Conservation (phyloP, 805 yeast species). For the Clavispora fructus region DNA sequence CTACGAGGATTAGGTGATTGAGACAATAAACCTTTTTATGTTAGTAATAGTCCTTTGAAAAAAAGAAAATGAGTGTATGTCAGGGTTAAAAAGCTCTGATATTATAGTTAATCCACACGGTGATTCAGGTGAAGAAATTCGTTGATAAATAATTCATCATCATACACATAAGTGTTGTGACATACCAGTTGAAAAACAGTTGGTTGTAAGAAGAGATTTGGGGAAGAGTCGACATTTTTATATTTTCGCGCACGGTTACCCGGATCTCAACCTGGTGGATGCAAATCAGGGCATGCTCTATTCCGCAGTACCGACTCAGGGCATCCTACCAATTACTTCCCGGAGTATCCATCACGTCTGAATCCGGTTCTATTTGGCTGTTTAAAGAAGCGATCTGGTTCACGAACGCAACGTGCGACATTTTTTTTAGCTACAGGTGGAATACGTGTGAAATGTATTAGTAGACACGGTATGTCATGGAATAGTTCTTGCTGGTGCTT, state of each 20-base stretch:
- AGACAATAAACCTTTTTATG: background rate
- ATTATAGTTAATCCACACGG: constrained; percentile 50
- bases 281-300: background rate
- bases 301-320: too few species aligned
- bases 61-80: constrained; percentile 6
- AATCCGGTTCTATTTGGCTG: too few species aligned
- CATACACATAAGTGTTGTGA: constrained; percentile 7
- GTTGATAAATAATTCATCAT: constrained; percentile 21
- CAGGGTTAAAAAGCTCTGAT: constrained; percentile 75
- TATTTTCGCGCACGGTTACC: constrained; percentile 12
- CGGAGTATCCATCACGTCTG: too few species aligned
- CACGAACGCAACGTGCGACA: too few species aligned
- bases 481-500: too few species aligned
- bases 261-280: constrained; percentile 5
- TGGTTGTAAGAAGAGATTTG: constrained; percentile 6
- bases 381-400: too few species aligned
- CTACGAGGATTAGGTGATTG: background rate
- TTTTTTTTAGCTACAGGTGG: too few species aligned
- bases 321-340: too few species aligned
- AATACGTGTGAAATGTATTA: too few species aligned
- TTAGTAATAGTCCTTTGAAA: constrained; percentile 7
- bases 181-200: constrained; percentile 11
- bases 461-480: background rate
- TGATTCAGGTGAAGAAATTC: constrained; percentile 72
- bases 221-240: constrained; percentile 4